Percentiles rank a stretch among this genome's conserved stretches.
These are phyloP conservation scores for Cladophialophora immunda DNA, from an alignment of 2,329 filamentous ascomycete genomes.

Conservation along the genomic window DNA sequence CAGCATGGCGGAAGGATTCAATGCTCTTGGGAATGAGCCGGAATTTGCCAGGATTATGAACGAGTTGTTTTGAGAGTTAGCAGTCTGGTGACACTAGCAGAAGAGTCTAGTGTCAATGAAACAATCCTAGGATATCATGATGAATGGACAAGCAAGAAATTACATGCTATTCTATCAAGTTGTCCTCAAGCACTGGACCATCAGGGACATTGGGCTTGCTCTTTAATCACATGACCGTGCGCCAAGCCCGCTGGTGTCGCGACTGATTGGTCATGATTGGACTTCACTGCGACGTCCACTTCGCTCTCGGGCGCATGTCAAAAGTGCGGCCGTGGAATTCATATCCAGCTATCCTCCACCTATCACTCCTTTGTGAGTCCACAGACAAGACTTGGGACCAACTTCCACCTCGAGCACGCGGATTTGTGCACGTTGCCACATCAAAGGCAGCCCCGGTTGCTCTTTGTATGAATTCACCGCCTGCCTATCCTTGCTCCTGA, in stretches of 20 bases:
- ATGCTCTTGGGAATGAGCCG: slow-evolving; percentile 63
- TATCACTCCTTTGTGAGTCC: slow-evolving; percentile 1
- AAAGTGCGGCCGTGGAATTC: slow-evolving; percentile 18
- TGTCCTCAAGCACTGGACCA: too few relatives aligned
- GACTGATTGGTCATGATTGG: slow-evolving; percentile 9
- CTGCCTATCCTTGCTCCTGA: slow-evolving; percentile 3
- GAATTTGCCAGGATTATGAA: slow-evolving; percentile 67
- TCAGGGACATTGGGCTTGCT: not conserved
- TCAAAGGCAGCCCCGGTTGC: not conserved
- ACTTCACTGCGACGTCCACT: slow-evolving; percentile 16
- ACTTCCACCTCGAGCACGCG: not conserved
- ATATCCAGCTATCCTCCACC: not conserved
- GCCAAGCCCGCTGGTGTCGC: not conserved
- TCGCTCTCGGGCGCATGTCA: slow-evolving; percentile 15
- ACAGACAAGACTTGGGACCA: not conserved
- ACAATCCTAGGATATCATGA: not conserved
- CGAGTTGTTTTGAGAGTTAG: slow-evolving; percentile 61
- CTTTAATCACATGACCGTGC: slow-evolving; percentile 1
- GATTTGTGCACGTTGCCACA: not conserved
- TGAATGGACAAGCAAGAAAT: not conserved
- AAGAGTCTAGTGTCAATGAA: not conserved
- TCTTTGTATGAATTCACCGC: slow-evolving; percentile 9
- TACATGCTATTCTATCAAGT: not conserved
- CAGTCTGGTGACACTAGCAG: slow-evolving; percentile 4
- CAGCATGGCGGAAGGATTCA: slow-evolving; percentile 32